Percentiles rank a stretch among this genome's conserved stretches.
Conservation (phyloP, 495 filamentous ascomycete species). For the Aspergillus sparsus region DNA sequence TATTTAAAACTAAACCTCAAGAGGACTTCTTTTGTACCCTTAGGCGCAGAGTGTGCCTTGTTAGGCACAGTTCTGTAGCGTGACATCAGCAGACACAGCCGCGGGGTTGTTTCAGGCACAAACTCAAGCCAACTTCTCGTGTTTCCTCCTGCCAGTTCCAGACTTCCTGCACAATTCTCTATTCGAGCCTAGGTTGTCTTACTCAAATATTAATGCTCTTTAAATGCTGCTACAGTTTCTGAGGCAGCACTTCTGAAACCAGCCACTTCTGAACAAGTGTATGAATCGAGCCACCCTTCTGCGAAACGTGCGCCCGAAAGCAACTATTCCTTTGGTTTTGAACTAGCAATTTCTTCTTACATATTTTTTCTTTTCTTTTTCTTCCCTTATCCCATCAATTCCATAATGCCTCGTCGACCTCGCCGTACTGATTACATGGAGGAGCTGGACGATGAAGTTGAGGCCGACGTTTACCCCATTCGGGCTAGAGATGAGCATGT, state of each 20-base stretch:
- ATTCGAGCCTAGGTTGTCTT: background rate
- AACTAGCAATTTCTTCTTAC: background rate
- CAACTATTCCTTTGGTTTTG: background rate
- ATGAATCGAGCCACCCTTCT: constrained; percentile 2
- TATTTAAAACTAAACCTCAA: background rate
- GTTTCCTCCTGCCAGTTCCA: constrained; percentile 1
- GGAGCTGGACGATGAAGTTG: constrained; percentile 27
- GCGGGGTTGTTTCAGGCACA: constrained; percentile 26
- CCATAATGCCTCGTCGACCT: constrained; percentile 41
- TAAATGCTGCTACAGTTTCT: background rate
- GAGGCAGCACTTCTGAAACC: too few species aligned
- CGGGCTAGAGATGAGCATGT: constrained; percentile 24
- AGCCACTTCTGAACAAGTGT: background rate
- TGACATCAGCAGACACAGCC: constrained; percentile 33
- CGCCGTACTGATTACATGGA: constrained; percentile 37
- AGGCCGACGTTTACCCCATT: constrained; percentile 24
- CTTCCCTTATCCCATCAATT: background rate
- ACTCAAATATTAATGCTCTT: background rate
- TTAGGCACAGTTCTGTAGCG: constrained; percentile 23
- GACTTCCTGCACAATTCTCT: background rate
- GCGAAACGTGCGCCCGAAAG: background rate
- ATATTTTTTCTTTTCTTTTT: background rate
- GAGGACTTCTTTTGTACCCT: background rate
- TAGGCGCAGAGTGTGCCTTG: constrained; percentile 11
- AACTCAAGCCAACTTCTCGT: background rate